A percentile compares a stretch with the other conserved stretches of the same genome.
phyloP scores from a whole-genome alignment of 2,329 filamentous ascomycete species.

The Pseudopithomyces chartarum region DNA sequence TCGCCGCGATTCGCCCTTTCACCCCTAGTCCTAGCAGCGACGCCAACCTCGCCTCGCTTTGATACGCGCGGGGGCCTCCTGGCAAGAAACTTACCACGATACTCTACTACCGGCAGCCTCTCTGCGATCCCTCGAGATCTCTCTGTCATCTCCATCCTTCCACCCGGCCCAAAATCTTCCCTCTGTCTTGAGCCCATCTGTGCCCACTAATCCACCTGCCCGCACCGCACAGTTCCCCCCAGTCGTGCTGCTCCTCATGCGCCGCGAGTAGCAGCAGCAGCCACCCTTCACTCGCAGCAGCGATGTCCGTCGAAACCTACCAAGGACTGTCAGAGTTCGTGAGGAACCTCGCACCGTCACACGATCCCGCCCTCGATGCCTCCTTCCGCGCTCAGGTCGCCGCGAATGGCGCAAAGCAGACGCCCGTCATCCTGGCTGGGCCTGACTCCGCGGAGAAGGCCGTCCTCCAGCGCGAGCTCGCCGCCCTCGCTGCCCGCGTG shows the following conservation, averaged over 20 bases:
- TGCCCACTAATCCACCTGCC: no score
- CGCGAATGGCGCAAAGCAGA: constrained; percentile 57
- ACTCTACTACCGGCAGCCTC: not conserved
- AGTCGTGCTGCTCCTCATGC: constrained; percentile 35
- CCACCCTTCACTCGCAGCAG: constrained; percentile 26
- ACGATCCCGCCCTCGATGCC: constrained; percentile 49
- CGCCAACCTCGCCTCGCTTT: constrained; percentile 7
- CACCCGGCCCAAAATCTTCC: no score
- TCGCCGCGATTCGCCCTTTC: constrained; percentile 2
- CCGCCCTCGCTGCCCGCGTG: constrained; percentile 76
- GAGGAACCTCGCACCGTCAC: constrained; percentile 55
- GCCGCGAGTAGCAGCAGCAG: constrained; percentile 35
- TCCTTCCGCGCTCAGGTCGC: constrained; percentile 52
- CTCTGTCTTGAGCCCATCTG: no score
- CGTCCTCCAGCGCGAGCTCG: constrained; percentile 80
- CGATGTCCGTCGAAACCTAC: constrained; percentile 45
- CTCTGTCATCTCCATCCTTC: not conserved
- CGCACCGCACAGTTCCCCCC: constrained; percentile 21
- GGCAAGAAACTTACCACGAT: constrained; percentile 2
- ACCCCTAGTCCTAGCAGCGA: not conserved
- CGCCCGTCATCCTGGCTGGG: constrained; percentile 75
- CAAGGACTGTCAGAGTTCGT: constrained; percentile 48
- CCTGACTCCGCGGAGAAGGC: constrained; percentile 75
- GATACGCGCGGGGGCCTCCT: constrained; percentile 12
- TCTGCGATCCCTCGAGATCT: not conserved